phyloP scores from a whole-genome alignment of 441 rosid genomes.

The Erodium trifolium region DNA sequence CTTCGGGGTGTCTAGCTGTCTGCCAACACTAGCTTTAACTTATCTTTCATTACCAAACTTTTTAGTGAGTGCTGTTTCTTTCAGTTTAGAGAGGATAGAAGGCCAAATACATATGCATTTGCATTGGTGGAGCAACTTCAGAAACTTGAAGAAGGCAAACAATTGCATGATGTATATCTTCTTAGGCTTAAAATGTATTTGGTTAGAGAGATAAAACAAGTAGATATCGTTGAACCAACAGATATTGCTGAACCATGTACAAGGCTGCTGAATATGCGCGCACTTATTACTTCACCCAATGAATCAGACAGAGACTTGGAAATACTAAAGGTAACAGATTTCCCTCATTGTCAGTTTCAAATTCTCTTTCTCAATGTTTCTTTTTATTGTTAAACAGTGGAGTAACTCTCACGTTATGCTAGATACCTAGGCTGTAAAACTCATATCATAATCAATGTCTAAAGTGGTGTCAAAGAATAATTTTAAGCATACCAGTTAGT shows the following conservation, averaged over 20 bases:
- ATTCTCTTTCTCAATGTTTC: neutral
- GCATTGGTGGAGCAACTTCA: conserved; percentile 82
- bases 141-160: conserved; percentile 18
- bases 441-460: neutral
- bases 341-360: neutral
- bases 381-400: neutral
- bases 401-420: neutral
- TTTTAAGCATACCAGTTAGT: too few species aligned
- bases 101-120: conserved; percentile 71
- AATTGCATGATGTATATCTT: conserved; percentile 19
- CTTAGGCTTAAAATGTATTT: conserved; percentile 83
- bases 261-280: conserved; percentile 53
- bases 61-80: conserved; percentile 17
- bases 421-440: neutral
- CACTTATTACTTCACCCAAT: conserved; percentile 47
- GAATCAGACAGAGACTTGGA: conserved; percentile 42
- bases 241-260: conserved; percentile 37
- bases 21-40: neutral
- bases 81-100: conserved; percentile 50
- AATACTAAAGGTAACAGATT: conserved; percentile 55
- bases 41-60: conserved; percentile 9
- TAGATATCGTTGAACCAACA: conserved; percentile 20
- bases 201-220: conserved; percentile 45
- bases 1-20: neutral
- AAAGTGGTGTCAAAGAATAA: too few species aligned